Base-by-base conservation (phyloP, 2,329 filamentous ascomycete species). In the Talaromyces pinophilus region DNA sequence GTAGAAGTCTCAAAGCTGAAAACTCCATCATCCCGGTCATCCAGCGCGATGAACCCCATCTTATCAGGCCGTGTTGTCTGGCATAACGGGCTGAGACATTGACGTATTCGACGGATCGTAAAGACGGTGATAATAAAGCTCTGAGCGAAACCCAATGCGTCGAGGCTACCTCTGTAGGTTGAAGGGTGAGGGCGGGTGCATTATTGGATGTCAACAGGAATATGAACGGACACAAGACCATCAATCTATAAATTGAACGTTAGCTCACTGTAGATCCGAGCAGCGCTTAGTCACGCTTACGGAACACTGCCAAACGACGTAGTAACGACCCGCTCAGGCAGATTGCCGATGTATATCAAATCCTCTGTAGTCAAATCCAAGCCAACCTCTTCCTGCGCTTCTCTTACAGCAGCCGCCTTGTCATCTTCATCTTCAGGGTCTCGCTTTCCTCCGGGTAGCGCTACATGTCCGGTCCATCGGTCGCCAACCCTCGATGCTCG, bases 171-270 rank as follows among this genome's bases (percentile, higher is more conserved):
- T 91, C 89, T 38, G 85, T 85, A 4, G 88, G 88, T 71, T 91
- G 88, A n/a, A 91, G 80, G 55, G 82, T 82, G 46, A 91, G 80
- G 0, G 83, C 76, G 5, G 88, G 87, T 5, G 85, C 79, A 28
- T 82, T 79, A 33, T 84, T 83, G 19, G 81, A 82, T 2, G 86
- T 89, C 64, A 87, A 78, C 28, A 91, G 78, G 74, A 89, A 91
- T 52, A 91, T 82, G 74, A 88, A 90, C 0, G 89, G 88, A 71
- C 88, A 91, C 7, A 91, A 81, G 3, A 91, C 87, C 87, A 91
- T 89, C 28, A 90, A 77, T 8, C 87, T 87, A 69, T 30, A 4
- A 3, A 13, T 30, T 6, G 2, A 44, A 60, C 8, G n/a, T 60
- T 46, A 42, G 35, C 57, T 19, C 28, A 2, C 38, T n/a, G 15